These are phyloP conservation scores for Penicillium dipodomyicola DNA, from an alignment of 495 filamentous ascomycete genomes.

Conservation along the genomic window DNA sequence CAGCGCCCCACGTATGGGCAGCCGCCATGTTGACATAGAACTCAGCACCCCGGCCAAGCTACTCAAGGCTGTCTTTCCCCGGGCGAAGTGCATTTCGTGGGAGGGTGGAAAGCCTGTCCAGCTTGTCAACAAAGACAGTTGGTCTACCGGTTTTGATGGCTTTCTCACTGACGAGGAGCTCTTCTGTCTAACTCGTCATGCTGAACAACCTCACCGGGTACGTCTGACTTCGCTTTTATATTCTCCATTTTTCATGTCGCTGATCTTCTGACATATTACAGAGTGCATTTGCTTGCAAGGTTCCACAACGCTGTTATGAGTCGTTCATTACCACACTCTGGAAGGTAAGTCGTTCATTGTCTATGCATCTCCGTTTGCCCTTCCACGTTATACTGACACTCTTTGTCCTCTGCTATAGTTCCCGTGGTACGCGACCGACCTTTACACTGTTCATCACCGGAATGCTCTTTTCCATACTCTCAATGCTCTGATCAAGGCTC, in stretches of 20 bases:
- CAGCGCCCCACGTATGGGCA: slow-evolving; percentile 57
- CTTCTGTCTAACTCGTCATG: slow-evolving; percentile 61
- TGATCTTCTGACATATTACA: slow-evolving; percentile 28
- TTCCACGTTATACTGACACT: neutral
- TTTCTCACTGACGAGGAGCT: slow-evolving; percentile 74
- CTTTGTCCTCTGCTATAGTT: slow-evolving; percentile 39
- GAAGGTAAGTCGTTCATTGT: slow-evolving; percentile 49
- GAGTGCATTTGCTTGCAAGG: slow-evolving; percentile 63
- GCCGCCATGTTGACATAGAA: slow-evolving; percentile 61
- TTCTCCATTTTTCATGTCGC: slow-evolving; percentile 5
- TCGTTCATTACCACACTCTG: slow-evolving; percentile 69
- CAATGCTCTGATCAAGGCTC: slow-evolving; percentile 33
- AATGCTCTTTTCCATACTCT: slow-evolving; percentile 50
- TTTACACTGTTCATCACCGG: slow-evolving; percentile 65
- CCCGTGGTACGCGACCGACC: slow-evolving; percentile 63
- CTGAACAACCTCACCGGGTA: slow-evolving; percentile 65
- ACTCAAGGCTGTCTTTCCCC: slow-evolving; percentile 66
- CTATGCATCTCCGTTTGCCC: neutral
- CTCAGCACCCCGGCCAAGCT: slow-evolving; percentile 59
- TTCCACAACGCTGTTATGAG: slow-evolving; percentile 72
- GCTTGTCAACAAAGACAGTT: slow-evolving; percentile 43
- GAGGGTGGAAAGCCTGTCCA: slow-evolving; percentile 46
- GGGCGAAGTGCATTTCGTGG: slow-evolving; percentile 64
- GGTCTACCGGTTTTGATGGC: slow-evolving; percentile 64
- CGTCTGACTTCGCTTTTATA: slow-evolving; percentile 23